phyloP scores from a whole-genome alignment of 495 filamentous ascomycete genomes.

The Gamarada debralockiae region DNA sequence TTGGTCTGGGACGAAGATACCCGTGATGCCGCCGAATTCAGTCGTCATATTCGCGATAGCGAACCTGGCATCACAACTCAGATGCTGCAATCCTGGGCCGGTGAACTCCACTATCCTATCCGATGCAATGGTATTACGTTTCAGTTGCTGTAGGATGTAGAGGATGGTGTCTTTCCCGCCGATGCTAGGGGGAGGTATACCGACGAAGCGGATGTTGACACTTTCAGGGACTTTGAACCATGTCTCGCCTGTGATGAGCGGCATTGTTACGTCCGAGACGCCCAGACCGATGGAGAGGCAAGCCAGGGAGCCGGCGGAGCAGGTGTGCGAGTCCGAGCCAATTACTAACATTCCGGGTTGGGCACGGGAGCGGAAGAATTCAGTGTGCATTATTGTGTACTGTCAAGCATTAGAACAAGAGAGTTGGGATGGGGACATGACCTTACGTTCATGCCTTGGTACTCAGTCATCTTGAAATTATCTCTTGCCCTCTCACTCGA shows the following conservation, averaged over 20 bases:
- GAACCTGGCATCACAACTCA: conserved; percentile 42
- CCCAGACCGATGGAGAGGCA: conserved; percentile 42
- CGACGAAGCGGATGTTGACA: conserved; percentile 34
- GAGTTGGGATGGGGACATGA: neutral
- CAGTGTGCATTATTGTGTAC: conserved; percentile 46
- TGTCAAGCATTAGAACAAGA: conserved; percentile 5
- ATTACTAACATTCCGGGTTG: conserved; percentile 42
- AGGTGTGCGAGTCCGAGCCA: conserved; percentile 46
- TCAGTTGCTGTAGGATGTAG: conserved; percentile 38
- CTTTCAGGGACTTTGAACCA: conserved; percentile 45
- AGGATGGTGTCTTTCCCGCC: conserved; percentile 46
- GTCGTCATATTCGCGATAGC: conserved; percentile 47
- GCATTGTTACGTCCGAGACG: conserved; percentile 40
- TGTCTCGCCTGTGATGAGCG: conserved; percentile 41
- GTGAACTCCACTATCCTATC: conserved; percentile 44
- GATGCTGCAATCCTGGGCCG: conserved; percentile 30
- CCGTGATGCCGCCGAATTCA: conserved; percentile 44
- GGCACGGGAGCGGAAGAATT: conserved; percentile 40
- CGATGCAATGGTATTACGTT: conserved; percentile 41
- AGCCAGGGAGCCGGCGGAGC: conserved; percentile 36
- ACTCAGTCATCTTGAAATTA: conserved; percentile 42
- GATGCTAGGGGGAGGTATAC: conserved; percentile 32
- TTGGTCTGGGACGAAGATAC: conserved; percentile 37
- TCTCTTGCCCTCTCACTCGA: conserved; percentile 30
- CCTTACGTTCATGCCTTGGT: conserved; percentile 39